A percentile compares a stretch with the other conserved stretches of the same genome.
phyloP scores from a whole-genome alignment of 352 stramenopile genomes.

The Pythium phragmitis region DNA sequence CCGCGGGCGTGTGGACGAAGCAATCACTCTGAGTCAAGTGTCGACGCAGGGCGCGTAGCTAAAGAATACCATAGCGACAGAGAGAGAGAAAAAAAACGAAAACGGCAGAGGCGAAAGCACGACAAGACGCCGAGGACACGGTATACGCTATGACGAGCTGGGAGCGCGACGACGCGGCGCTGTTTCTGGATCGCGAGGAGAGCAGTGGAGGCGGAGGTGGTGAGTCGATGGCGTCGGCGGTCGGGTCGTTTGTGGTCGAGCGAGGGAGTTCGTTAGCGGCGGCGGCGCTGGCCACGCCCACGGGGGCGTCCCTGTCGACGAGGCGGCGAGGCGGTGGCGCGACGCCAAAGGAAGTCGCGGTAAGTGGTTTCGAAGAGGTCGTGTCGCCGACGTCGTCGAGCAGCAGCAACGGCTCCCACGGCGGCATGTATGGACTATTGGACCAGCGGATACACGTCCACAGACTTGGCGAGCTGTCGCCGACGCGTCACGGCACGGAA shows the following conservation, averaged over 20 bases:
- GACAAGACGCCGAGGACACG: neutral
- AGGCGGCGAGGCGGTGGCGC: neutral
- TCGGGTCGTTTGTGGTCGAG: conserved; percentile 28
- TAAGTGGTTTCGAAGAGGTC: conserved; percentile 12
- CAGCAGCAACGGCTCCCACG: conserved; percentile 31
- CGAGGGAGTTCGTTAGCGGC: neutral
- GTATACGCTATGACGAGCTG: conserved; percentile 26
- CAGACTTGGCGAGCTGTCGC: neutral
- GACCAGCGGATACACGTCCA: conserved; percentile 16
- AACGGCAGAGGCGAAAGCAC: too few species aligned
- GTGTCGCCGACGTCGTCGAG: conserved; percentile 34
- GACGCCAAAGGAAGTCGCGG: neutral
- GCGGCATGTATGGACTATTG: conserved; percentile 17
- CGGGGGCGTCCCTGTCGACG: neutral
- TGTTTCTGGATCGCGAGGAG: conserved; percentile 22
- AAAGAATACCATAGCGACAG: too few species aligned
- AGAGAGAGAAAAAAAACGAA: too few species aligned
- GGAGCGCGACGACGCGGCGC: conserved; percentile 28
- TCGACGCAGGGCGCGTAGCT: too few species aligned
- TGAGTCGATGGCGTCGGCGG: conserved; percentile 22
- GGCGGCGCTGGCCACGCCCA: neutral
- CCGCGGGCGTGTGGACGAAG: too few species aligned
- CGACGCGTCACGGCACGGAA: neutral
- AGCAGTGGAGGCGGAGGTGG: neutral
- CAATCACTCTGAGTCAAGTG: too few species aligned